Conservation (phyloP, 2,329 filamentous ascomycete genomes). For the Colletotrichum sp. region DNA sequence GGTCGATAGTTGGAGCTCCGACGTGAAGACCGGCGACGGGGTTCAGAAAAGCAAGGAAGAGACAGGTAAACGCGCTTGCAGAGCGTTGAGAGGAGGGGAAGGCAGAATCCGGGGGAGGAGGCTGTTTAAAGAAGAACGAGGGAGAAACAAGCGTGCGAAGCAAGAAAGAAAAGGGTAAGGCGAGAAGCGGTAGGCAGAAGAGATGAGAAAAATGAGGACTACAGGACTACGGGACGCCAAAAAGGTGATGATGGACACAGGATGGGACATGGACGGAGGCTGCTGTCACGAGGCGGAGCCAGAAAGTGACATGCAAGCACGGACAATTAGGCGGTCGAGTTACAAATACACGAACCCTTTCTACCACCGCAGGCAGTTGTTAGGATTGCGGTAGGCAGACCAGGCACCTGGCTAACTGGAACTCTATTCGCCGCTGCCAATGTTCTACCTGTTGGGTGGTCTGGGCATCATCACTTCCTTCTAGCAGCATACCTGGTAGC, state of each 20-base stretch:
- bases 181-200: not conserved
- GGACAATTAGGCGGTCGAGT: not conserved
- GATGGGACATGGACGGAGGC: not conserved
- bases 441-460: not conserved
- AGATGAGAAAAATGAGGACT: not conserved
- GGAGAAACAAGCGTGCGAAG: not conserved
- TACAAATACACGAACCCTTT: not conserved
- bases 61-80: not conserved
- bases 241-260: not conserved
- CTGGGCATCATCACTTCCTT: not conserved
- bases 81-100: not conserved
- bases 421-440: not conserved
- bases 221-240: not conserved
- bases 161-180: not conserved
- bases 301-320: constrained; percentile 15
- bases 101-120: not conserved
- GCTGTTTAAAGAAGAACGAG: not conserved
- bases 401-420: not conserved
- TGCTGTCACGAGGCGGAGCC: constrained; percentile 17
- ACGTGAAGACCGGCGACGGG: not conserved
- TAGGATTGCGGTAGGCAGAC: not conserved
- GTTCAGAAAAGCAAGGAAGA: not conserved
- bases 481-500: not conserved
- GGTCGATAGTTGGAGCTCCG: not conserved
- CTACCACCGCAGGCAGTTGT: not conserved